Evolutionary conservation across 495 filamentous ascomycete genomes (phyloP).

Genomic region (Durotheca rogersii): DNA sequence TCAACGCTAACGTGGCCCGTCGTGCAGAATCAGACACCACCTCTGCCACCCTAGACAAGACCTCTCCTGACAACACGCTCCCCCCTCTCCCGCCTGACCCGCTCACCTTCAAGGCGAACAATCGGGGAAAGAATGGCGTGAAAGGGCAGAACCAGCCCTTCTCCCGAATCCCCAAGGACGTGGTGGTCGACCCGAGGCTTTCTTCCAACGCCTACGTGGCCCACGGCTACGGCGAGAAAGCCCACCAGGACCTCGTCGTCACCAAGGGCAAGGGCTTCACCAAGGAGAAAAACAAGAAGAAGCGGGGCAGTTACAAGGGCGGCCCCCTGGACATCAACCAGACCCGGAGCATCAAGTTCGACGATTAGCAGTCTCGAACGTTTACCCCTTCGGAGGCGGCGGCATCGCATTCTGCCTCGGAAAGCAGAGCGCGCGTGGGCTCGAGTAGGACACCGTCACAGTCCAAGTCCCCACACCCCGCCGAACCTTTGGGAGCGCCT

Average conservation of each 20-base stretch:
- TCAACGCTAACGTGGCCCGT: constrained; percentile 21
- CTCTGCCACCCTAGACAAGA: constrained; percentile 46
- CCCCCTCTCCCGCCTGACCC: constrained; percentile 56
- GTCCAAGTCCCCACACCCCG: too few relatives aligned
- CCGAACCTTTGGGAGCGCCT: too few relatives aligned
- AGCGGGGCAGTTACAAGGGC: constrained; percentile 82
- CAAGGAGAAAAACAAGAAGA: constrained; percentile 99
- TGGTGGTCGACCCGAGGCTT: constrained; percentile 58
- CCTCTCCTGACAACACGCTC: constrained; percentile 42
- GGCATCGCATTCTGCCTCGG: too few relatives aligned
- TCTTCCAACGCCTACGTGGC: constrained; percentile 73
- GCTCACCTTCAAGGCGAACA: constrained; percentile 41
- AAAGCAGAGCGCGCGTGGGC: too few relatives aligned
- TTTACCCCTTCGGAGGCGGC: too few relatives aligned
- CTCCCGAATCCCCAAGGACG: constrained; percentile 61
- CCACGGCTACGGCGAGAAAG: constrained; percentile 86
- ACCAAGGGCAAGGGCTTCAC: constrained; percentile 97
- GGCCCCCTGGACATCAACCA: constrained; percentile 74
- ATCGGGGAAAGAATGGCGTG: constrained; percentile 42
- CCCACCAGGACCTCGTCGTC: constrained; percentile 80
- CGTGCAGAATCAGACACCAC: constrained; percentile 36
- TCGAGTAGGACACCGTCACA: too few relatives aligned
- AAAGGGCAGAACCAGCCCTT: constrained; percentile 58
- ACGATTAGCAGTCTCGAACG: constrained; percentile 56
- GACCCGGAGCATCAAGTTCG: constrained; percentile 82